Evolutionary conservation across 768 basidiomycete species (phyloP).

Genomic region (Clavulina sp.): DNA sequence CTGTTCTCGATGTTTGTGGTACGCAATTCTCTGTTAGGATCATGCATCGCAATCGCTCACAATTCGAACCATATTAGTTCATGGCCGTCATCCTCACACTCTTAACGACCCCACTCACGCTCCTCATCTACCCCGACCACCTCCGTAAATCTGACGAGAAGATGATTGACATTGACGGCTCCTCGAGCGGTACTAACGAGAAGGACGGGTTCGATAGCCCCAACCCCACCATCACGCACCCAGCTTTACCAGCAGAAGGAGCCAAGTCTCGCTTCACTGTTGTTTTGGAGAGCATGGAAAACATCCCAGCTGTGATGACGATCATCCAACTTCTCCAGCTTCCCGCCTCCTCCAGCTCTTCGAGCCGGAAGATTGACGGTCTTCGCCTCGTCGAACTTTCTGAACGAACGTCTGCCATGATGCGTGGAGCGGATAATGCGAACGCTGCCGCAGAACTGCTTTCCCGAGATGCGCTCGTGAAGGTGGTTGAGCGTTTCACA

Average conservation of each 20-base stretch:
- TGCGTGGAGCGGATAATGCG: conserved; percentile 66
- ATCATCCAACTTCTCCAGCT: conserved; percentile 25
- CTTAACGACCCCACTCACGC: conserved; percentile 68
- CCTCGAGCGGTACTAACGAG: background rate
- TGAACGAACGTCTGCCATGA: conserved; percentile 70
- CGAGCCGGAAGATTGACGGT: conserved; percentile 39
- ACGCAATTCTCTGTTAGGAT: background rate
- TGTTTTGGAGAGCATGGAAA: conserved; percentile 26
- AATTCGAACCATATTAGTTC: background rate
- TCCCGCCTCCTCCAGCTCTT: conserved; percentile 1
- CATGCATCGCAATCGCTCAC: background rate
- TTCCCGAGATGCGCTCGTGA: conserved; percentile 50
- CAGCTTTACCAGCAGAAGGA: conserved; percentile 11
- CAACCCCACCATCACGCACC: background rate
- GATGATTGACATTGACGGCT: background rate
- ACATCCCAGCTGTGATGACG: conserved; percentile 26
- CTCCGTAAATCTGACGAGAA: conserved; percentile 23
- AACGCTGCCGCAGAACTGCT: conserved; percentile 47
- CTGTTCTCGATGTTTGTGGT: conserved; percentile 86
- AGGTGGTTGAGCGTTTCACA: conserved; percentile 63
- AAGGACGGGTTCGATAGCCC: conserved; percentile 1
- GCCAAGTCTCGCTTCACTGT: conserved; percentile 19
- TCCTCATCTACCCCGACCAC: conserved; percentile 55
- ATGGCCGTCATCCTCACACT: conserved; percentile 61
- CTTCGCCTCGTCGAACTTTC: conserved; percentile 82